These are phyloP conservation scores for Areca catechu DNA, from an alignment of 176 grass and related monocot species.

Conservation along the genomic window DNA sequence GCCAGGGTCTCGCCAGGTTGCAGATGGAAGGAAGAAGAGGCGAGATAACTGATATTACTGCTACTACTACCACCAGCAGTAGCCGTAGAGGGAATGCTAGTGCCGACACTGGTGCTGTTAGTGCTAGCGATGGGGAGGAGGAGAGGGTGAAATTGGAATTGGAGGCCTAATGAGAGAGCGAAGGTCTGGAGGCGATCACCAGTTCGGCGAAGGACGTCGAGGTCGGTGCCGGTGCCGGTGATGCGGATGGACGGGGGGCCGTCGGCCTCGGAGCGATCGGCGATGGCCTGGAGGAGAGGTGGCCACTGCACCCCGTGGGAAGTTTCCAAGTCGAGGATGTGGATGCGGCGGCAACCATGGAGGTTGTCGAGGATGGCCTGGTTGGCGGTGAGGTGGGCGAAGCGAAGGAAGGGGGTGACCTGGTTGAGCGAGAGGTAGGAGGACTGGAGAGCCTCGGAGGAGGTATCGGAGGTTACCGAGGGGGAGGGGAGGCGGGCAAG, in stretches of 20 bases:
- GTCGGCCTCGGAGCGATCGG: constrained; percentile 35
- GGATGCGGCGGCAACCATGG: constrained; percentile 49
- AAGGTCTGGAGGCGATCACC: no score
- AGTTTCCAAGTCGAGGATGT: constrained; percentile 88
- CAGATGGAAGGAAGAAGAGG: constrained; percentile 23
- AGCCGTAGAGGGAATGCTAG: no score
- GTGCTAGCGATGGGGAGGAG: constrained; percentile 24
- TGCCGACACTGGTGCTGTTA: not conserved
- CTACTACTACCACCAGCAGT: no score
- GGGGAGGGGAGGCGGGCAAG: constrained; percentile 50
- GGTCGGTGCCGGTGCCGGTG: constrained; percentile 62
- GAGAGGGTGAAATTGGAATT: constrained; percentile 78
- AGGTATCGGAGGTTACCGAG: not conserved
- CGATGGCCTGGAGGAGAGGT: constrained; percentile 78
- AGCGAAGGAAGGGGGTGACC: constrained; percentile 91
- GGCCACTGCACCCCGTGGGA: constrained; percentile 96
- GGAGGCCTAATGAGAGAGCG: constrained; percentile 70
- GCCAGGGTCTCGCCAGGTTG: constrained; percentile 56
- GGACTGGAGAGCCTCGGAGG: constrained; percentile 11
- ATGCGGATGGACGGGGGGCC: constrained; percentile 62
- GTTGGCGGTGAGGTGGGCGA: constrained; percentile 91
- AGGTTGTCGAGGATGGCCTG: constrained; percentile 86
- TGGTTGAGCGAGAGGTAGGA: constrained; percentile 95
- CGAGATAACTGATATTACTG: constrained; percentile 5
- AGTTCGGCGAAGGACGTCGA: constrained; percentile 63